Percentiles rank a stretch among this genome's conserved stretches.
These are phyloP conservation scores for Trypanosoma avium DNA, from an alignment of 208 protist genomes.

Conservation along the genomic window DNA sequence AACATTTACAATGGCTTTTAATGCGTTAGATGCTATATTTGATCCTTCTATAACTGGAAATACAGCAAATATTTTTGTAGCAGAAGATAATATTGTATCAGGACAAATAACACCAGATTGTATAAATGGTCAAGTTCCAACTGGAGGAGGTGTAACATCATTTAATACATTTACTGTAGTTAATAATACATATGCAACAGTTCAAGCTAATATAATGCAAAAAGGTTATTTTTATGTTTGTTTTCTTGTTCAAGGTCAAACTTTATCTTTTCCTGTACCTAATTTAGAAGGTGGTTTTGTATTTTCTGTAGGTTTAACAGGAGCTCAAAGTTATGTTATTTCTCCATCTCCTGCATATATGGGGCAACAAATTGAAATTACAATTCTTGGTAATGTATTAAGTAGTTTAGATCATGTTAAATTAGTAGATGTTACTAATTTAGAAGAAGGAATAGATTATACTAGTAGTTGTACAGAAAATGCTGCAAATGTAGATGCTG, in stretches of 20 bases:
- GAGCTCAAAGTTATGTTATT: slow-evolving; percentile 77
- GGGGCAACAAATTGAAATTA: slow-evolving; percentile 63
- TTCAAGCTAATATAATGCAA: slow-evolving; percentile 45
- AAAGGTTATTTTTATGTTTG: slow-evolving; percentile 84
- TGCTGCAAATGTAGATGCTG: slow-evolving; percentile 64
- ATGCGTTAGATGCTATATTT: slow-evolving; percentile 71
- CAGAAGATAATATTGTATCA: slow-evolving; percentile 4
- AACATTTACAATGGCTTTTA: slow-evolving; percentile 68
- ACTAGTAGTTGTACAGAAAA: slow-evolving; percentile 40
- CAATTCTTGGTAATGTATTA: slow-evolving; percentile 70
- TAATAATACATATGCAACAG: slow-evolving; percentile 46
- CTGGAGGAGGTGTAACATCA: slow-evolving; percentile 36
- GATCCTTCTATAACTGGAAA: slow-evolving; percentile 30
- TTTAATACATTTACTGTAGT: slow-evolving; percentile 74
- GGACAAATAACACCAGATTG: slow-evolving; percentile 39
- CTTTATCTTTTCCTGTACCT: slow-evolving; percentile 51
- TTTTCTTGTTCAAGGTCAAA: slow-evolving; percentile 72
- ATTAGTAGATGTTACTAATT: slow-evolving; percentile 52
- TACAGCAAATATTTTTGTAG: slow-evolving; percentile 47
- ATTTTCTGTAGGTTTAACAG: slow-evolving; percentile 81
- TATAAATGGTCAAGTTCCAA: slow-evolving; percentile 30
- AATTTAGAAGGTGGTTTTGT: slow-evolving; percentile 67
- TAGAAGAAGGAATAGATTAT: slow-evolving; percentile 28
- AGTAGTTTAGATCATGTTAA: slow-evolving; percentile 72
- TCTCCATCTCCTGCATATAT: slow-evolving; percentile 59